Evolutionary conservation across 371 early-diverging fungal species (phyloP), one percentile per base, ranked within the genome.

Genomic region (Blastocladiella emersonii): DNA sequence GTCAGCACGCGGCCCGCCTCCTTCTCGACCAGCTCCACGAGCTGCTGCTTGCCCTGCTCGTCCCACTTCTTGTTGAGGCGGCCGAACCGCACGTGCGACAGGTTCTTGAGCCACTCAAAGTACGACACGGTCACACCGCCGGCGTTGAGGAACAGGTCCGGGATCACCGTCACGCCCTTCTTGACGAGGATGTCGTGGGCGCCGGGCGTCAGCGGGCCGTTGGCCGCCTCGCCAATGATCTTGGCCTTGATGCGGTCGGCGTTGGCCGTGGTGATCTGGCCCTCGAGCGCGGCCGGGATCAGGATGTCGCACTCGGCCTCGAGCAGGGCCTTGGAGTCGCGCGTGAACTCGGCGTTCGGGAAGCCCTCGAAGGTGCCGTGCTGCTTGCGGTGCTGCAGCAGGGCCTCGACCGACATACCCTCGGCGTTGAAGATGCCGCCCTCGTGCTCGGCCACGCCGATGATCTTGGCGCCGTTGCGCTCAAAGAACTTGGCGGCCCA

Each of bases 51-150:
- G 69, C 87, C 85, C 49, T 81, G 76, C 67, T 92, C 91, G 68
- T 91, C 91, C 91, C 91, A 92, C 66, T 84, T 84, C 78, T 88
- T 87, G 72, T 88, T 90, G 87, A 92, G 86, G 71, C 92, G 88
- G 57, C 92, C 92, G 63, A 92, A 91, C 48, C 92, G 83, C 63
- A 92, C 85, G 67, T 92, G 92, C 39, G 85, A 84, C 64, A 91
- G 75, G 70, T 89, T 89, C 82, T 89, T 89, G 67, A 88, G 77
- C 89, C 66, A 63, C 59, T 82, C 83, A 74, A 86, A 90, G 77
- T 90, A 90, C 10, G 87, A 87, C 25, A 88, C 87, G 34, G 88
- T 88, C 53, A 92, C 92, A 68, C 92, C 92, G 68, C 92, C 92
- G 35, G 92, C 88, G 67, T 91, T 91, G 61, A 89, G 67, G 66